Conservation (phyloP, 495 filamentous ascomycete genomes). For the Diplogelasinospora grovesii region DNA sequence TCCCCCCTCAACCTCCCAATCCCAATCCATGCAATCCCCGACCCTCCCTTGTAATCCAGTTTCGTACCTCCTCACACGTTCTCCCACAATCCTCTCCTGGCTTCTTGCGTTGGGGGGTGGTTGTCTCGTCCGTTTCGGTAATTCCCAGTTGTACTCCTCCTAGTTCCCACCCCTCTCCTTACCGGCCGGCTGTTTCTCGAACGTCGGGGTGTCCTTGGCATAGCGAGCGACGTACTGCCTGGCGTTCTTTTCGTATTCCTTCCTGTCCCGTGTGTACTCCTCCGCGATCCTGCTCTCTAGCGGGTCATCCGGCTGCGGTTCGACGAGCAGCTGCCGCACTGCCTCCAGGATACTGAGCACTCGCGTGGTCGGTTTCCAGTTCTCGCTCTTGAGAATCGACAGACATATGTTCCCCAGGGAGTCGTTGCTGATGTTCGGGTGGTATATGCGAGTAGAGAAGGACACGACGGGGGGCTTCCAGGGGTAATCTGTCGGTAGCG, state of each 20-base stretch:
- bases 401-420: slow-evolving; percentile 85
- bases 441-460: slow-evolving; percentile 95
- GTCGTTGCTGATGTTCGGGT: slow-evolving; percentile 97
- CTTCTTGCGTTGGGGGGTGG: no score
- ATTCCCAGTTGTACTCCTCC: no score
- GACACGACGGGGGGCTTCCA: slow-evolving; percentile 85
- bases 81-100: no score
- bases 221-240: slow-evolving; percentile 76
- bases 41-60: no score
- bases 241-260: slow-evolving; percentile 76
- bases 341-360: slow-evolving; percentile 73
- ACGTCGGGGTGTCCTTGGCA: slow-evolving; percentile 45
- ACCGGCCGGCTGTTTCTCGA: no score
- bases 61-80: no score
- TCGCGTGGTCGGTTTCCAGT: slow-evolving; percentile 89
- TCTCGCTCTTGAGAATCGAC: slow-evolving; percentile 75
- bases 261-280: slow-evolving; percentile 66
- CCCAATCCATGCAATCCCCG: no score
- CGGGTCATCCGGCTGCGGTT: slow-evolving; percentile 92
- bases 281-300: slow-evolving; percentile 84
- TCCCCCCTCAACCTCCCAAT: no score
- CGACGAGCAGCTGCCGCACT: slow-evolving; percentile 66
- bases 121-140: no score
- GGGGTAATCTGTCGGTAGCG: slow-evolving; percentile 80
- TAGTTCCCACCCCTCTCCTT: no score